phyloP scores from a whole-genome alignment of 2,329 filamentous ascomycete species.

The Emydomyces testavorans region DNA sequence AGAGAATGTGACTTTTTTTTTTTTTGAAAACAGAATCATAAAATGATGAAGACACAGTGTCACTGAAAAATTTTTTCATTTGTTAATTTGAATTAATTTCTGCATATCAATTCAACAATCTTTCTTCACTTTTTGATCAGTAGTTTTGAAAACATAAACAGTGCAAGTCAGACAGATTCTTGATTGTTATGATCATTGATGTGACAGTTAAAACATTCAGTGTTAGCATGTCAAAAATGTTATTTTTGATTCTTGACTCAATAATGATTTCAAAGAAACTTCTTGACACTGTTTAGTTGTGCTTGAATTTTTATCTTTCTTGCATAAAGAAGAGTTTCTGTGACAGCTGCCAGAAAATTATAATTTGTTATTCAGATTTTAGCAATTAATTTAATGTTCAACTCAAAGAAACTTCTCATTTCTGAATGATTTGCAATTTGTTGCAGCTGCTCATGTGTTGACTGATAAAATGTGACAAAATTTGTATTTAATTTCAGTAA shows the following conservation, averaged over 20 bases:
- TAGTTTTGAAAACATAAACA: neutral
- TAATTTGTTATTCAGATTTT: too few relatives aligned
- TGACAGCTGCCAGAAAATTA: too few relatives aligned
- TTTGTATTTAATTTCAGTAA: slow-evolving; percentile 15
- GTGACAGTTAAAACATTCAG: slow-evolving; percentile 18
- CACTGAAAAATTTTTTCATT: too few relatives aligned
- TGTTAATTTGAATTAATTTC: too few relatives aligned
- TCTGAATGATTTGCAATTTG: slow-evolving; percentile 11
- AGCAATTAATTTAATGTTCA: too few relatives aligned
- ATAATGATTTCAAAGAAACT: slow-evolving; percentile 3
- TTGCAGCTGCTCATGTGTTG: slow-evolving; percentile 12
- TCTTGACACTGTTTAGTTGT: slow-evolving; percentile 14
- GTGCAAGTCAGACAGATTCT: neutral
- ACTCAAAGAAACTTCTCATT: slow-evolving; percentile 7
- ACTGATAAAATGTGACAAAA: slow-evolving; percentile 12
- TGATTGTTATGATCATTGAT: slow-evolving; percentile 10
- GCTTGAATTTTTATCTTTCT: slow-evolving; percentile 12
- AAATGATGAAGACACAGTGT: too few relatives aligned
- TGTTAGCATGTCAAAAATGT: slow-evolving; percentile 19
- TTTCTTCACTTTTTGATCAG: slow-evolving; percentile 14
- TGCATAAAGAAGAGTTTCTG: too few relatives aligned
- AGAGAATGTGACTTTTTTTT: too few relatives aligned
- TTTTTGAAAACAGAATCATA: too few relatives aligned
- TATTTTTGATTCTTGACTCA: slow-evolving; percentile 14
- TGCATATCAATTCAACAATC: too few relatives aligned